phyloP scores from a whole-genome alignment of 2,329 filamentous ascomycete species.

The Phialophora verrucosa region DNA sequence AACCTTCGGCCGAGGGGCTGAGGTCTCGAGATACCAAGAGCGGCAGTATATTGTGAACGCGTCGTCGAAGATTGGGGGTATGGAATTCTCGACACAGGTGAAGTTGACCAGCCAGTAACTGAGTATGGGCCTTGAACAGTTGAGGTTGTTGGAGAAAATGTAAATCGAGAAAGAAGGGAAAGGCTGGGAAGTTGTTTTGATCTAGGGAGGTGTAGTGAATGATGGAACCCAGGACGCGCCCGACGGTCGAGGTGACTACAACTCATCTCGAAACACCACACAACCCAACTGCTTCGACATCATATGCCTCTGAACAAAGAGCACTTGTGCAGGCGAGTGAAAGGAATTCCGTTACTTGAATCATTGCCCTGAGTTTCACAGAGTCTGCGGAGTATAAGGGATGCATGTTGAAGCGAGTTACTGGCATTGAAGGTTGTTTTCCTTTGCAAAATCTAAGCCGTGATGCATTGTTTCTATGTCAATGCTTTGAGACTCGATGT shows the following conservation, averaged over 20 bases:
- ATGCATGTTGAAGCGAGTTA: not conserved
- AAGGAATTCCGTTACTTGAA: not conserved
- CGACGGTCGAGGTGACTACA: not conserved
- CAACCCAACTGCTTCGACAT: not conserved
- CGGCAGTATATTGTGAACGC: not conserved
- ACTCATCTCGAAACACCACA: not conserved
- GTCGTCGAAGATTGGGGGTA: not conserved
- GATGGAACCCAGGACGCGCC: not conserved
- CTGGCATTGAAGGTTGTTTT: not conserved
- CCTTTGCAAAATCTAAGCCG: not conserved
- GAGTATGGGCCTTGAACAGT: not conserved
- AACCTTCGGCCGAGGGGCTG: not conserved
- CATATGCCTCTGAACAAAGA: not conserved
- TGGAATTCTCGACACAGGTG: not conserved
- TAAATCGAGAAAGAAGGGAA: not conserved
- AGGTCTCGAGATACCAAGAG: not conserved
- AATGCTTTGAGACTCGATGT: not conserved
- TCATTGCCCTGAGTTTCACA: not conserved
- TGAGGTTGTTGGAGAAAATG: not conserved
- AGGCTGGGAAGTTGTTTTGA: constrained; percentile 1
- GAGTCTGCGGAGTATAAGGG: not conserved
- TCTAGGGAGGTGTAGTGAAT: not conserved
- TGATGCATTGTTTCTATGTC: not conserved
- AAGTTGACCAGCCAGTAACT: not conserved
- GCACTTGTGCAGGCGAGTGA: not conserved